Evolutionary conservation across 352 stramenopile species (phyloP), one percentile per base, ranked within the genome.

Genomic region (Phytopythium delawarense): DNA sequence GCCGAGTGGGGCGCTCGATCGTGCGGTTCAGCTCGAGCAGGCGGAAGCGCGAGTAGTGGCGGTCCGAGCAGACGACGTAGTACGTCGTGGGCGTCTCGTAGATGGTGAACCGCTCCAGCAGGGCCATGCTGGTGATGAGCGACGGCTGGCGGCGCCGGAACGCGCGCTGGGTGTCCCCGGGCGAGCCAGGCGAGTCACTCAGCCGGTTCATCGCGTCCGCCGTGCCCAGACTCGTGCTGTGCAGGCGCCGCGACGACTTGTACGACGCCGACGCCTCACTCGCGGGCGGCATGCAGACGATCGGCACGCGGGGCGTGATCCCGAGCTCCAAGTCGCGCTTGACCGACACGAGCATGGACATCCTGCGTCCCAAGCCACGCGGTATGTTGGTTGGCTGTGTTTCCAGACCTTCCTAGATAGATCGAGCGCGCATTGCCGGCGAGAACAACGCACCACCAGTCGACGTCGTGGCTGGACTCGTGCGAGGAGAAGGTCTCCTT

Each of bases 401-500:
- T 32, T 7, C 28, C 28, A 32, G 5, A 40, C 8, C 12, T 40
- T 40, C 35, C 12, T 49, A 16, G 3, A 7, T 48, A 23, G 32
- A 16, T 34, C 6, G 50, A 45, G n/a, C 37, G 16, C 32, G 28
- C 25, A 57, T n/a, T 1, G 46, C 15, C 20, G 25, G 32, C 21
- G 12, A 64, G 6, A 63, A 23, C 13, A 62, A 75, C 75, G 40
- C 68, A 95, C 86, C 87, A 96, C 84, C 84, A 96, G 69, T 96
- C 87, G 15, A 94, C 78, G 53, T 96, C 87, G 48, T 91, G 87
- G 58, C 84, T 95, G 35, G 79, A 91, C 61, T 91, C 81, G 55
- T 91, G 81, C 7, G 87, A 93, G 18, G 84, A 88, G 56, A 96
- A 89, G 1, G 79, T 91, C 60, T 96, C 84, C 59, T 92, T 94